phyloP scores from a whole-genome alignment of 257 asterid genomes.

The Osmanthus fragrans region DNA sequence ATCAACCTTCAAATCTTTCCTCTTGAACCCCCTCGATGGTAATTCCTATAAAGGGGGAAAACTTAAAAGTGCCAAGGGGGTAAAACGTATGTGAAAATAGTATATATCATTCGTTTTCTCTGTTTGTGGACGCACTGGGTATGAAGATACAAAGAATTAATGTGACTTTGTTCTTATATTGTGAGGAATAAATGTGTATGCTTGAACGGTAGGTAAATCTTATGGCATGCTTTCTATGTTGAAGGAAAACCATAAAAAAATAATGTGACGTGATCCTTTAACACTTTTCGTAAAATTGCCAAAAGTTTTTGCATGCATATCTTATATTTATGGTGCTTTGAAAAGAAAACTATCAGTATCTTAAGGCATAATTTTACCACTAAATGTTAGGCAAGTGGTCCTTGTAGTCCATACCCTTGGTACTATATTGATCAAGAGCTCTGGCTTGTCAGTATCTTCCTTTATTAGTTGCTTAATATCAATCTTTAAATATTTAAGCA shows the following conservation, averaged over 20 bases:
- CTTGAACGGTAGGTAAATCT: background rate
- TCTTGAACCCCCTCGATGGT: background rate
- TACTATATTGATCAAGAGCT: too few species aligned
- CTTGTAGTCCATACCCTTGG: background rate
- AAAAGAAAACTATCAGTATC: background rate
- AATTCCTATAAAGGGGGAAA: background rate
- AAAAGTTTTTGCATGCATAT: background rate
- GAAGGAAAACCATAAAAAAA: background rate
- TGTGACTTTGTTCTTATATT: background rate
- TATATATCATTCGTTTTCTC: background rate
- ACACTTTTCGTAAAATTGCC: too few species aligned
- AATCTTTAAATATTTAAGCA: background rate
- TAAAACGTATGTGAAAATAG: background rate
- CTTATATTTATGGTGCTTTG: background rate
- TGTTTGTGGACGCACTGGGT: background rate
- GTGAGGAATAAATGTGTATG: background rate
- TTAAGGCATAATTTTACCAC: background rate
- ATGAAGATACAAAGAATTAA: background rate
- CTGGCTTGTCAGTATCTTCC: background rate
- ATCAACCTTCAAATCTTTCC: background rate
- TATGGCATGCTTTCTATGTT: background rate
- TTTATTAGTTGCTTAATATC: background rate
- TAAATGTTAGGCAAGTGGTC: background rate
- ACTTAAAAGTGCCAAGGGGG: background rate
- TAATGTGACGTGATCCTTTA: too few species aligned